Evolutionary conservation across 352 stramenopile genomes (phyloP).

Genomic region (Pythium pectinolyticum): DNA sequence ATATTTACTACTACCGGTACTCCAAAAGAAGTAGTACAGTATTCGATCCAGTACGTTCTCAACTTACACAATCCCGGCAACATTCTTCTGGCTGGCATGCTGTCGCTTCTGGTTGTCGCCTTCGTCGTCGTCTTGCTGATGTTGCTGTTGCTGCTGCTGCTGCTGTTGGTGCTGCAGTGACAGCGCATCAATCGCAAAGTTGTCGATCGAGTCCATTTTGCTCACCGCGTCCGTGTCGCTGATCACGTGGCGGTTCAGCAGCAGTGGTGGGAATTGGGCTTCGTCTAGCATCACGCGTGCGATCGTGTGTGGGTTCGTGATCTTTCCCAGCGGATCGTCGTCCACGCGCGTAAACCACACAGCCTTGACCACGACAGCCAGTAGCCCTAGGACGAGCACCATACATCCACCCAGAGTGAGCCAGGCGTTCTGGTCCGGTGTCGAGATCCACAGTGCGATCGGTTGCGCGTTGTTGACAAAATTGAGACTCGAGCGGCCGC

Average conservation of each 20-base stretch:
- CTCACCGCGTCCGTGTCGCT: background rate
- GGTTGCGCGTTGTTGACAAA: conserved; percentile 7
- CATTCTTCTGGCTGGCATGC: too few species aligned
- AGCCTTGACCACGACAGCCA: background rate
- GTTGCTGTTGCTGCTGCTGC: background rate
- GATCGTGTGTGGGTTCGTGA: conserved; percentile 3
- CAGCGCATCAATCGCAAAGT: background rate
- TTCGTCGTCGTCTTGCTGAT: background rate
- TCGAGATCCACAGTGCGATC: conserved; percentile 6
- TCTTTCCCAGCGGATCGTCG: background rate
- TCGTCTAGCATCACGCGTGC: too few species aligned
- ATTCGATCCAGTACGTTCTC: too few species aligned
- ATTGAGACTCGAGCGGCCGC: background rate
- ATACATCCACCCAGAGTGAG: conserved; percentile 10
- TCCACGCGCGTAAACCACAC: background rate
- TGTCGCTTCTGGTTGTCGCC: background rate
- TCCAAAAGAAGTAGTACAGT: too few species aligned
- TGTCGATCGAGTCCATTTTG: background rate
- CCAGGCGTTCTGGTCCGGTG: conserved; percentile 14
- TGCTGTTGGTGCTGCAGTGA: background rate
- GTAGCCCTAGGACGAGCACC: background rate
- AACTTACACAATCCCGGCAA: too few species aligned
- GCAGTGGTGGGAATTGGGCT: conserved; percentile 4
- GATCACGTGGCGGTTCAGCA: conserved; percentile 9
- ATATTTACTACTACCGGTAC: too few species aligned